Conservation (phyloP, 345 rosid species). For the Nephelium lappaceum region DNA sequence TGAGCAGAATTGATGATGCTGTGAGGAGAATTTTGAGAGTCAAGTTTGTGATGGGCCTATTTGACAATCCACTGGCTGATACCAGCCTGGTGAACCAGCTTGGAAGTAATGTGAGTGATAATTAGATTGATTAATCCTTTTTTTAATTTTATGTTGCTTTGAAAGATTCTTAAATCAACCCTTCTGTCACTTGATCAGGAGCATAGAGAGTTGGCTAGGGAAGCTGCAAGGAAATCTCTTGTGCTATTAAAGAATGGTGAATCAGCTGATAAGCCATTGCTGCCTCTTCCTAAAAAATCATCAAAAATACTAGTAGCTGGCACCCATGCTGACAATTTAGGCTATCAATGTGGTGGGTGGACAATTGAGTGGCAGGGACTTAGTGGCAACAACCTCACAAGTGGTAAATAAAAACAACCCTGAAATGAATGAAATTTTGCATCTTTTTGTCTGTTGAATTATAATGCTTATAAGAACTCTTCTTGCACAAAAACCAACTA, state of each 20-base stretch:
- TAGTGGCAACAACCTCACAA: conserved; percentile 51
- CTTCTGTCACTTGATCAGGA: conserved; percentile 33
- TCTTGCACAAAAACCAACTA: too few species aligned
- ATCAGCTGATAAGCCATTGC: conserved; percentile 38
- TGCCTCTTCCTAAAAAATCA: conserved; percentile 59
- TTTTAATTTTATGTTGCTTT: not conserved
- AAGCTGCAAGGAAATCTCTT: conserved; percentile 72
- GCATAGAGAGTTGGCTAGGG: conserved; percentile 68
- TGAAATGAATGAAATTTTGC: too few species aligned
- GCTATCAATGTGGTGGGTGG: conserved; percentile 75
- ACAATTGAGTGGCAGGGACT: conserved; percentile 64
- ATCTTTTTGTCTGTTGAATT: too few species aligned
- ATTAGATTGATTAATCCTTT: not conserved
- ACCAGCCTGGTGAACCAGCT: conserved; percentile 45
- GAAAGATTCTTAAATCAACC: not conserved
- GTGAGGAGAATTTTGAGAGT: conserved; percentile 66
- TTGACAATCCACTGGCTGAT: conserved; percentile 58
- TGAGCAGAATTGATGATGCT: conserved; percentile 71
- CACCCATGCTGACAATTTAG: conserved; percentile 56
- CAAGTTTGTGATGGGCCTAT: conserved; percentile 69
- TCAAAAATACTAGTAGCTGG: conserved; percentile 58
- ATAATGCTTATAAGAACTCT: too few species aligned
- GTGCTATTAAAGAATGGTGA: conserved; percentile 62
- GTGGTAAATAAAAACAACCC: conserved; percentile 23
- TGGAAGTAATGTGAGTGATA: conserved; percentile 44